Base-by-base conservation (phyloP, 1,284 basidiomycete species). In the Papiliotrema flavescens region DNA sequence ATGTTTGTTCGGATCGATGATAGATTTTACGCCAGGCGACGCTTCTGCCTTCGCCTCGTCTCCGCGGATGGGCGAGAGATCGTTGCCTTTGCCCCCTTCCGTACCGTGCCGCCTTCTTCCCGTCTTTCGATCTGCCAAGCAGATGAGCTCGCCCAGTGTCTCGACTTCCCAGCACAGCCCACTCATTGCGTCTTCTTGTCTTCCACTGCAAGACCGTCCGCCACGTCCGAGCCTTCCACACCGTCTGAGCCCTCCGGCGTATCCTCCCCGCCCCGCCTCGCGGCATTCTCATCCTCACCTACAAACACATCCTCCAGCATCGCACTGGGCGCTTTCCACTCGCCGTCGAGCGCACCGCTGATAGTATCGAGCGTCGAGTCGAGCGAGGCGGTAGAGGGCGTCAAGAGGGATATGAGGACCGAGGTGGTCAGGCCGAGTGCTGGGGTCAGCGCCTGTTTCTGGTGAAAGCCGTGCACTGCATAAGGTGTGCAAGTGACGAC, bases 341-440 rank as follows among this genome's bases (percentile, higher is more conserved):
- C n/a, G n/a, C n/a, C 35, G 35, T 37, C 35, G 35, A 37, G 35
- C 35, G 11, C 11, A 14, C 13, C 11, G 20, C 11, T 14, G 9
- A 8, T 19, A 8, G 40, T 13, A 19, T 13, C 13, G 40, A 42
- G 11, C 13, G 40, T 8, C 5, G 32, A 5, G 45, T n/a, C 26
- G 45, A 24, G 9, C 32, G 37, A 43, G 32, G 37, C 13, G 39
- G 28, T 2, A 23, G 7, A 34, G 2, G 65, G 67, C 13, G 60
- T 56, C 32, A 63, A 24, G 24, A 60, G 13, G 55, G 66, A 56
- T 45, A 66, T 57, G 15, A 61, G 41, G 11, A 52, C 49, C 14
- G 63, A 51, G 3, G 62, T 57, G 15, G 58, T 3, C 17, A 70
- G 55, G 36, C 66, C 68, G 20, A 68, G 57, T 26, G 47, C 67